Conservation (phyloP, 2,329 filamentous ascomycete species). For the Elsinoe ampelina region DNA sequence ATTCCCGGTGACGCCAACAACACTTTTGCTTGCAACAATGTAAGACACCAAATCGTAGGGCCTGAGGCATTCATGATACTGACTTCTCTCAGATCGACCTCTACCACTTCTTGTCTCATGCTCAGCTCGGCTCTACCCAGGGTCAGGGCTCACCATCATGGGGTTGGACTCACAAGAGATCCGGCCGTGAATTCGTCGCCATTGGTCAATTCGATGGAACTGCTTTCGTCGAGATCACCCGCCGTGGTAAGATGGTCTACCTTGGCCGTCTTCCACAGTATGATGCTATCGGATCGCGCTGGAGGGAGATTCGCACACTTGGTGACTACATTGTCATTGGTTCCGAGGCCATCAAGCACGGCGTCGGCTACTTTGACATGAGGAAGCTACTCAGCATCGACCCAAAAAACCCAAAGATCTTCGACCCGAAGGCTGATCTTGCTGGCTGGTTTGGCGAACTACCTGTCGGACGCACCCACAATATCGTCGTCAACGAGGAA, state of each 20-base stretch:
- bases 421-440: conserved; percentile 36
- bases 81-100: conserved; percentile 35
- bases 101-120: conserved; percentile 47
- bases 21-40: conserved; percentile 41
- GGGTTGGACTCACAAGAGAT: conserved; percentile 46
- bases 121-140: conserved; percentile 40
- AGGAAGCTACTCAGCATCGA: conserved; percentile 43
- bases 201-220: conserved; percentile 47
- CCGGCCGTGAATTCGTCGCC: conserved; percentile 47
- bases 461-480: conserved; percentile 41
- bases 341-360: conserved; percentile 41
- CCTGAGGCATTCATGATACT: too few species aligned
- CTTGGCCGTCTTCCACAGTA: conserved; percentile 45
- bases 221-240: conserved; percentile 45
- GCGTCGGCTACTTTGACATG: conserved; percentile 56
- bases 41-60: background rate
- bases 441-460: conserved; percentile 34
- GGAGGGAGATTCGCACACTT: conserved; percentile 45
- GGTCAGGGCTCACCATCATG: conserved; percentile 41
- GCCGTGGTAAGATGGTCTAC: conserved; percentile 44
- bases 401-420: conserved; percentile 32
- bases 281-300: conserved; percentile 36
- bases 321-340: conserved; percentile 37
- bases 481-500: conserved; percentile 46
- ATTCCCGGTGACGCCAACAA: conserved; percentile 39